A percentile compares a stretch with the other conserved stretches of the same genome.
Evolutionary conservation across 345 rosid species (phyloP).

Genomic region (Camelina hispida): DNA sequence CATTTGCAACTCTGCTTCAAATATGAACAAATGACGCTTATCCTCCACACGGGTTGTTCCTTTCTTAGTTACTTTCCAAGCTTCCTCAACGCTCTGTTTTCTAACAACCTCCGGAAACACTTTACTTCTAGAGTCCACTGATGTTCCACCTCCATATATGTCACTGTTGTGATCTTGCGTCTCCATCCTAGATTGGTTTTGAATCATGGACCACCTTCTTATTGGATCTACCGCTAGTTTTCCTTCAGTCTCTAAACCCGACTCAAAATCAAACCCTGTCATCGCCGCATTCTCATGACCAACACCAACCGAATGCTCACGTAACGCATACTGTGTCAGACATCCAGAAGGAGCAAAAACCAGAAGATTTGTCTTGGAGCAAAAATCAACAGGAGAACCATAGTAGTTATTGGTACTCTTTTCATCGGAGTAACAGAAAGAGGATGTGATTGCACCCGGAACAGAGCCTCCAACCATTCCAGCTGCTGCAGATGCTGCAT

Average conservation of each 20-base stretch:
- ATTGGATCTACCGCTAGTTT: constrained; percentile 70
- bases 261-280: constrained; percentile 52
- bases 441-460: constrained; percentile 75
- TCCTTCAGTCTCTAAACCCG: constrained; percentile 65
- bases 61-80: constrained; percentile 42
- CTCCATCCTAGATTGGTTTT: constrained; percentile 75
- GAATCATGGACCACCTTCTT: constrained; percentile 85
- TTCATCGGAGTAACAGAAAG: constrained; percentile 71
- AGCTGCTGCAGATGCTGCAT: constrained; percentile 88
- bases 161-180: constrained; percentile 68
- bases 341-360: constrained; percentile 85
- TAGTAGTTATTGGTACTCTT: constrained; percentile 35
- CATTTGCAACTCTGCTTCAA: constrained; percentile 85
- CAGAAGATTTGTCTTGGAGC: constrained; percentile 62
- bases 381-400: constrained; percentile 39
- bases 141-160: constrained; percentile 83
- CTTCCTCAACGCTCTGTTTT: constrained; percentile 48
- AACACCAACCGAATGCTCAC: constrained; percentile 34
- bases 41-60: constrained; percentile 52
- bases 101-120: constrained; percentile 73
- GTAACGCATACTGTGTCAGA: constrained; percentile 78
- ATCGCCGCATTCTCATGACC: constrained; percentile 48
- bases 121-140: constrained; percentile 58
- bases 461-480: constrained; percentile 66
- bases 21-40: constrained; percentile 69